A percentile compares a stretch with the other conserved stretches of the same genome.
Evolutionary conservation across 768 basidiomycete genomes (phyloP).

Genomic region (Amanita molliuscula): DNA sequence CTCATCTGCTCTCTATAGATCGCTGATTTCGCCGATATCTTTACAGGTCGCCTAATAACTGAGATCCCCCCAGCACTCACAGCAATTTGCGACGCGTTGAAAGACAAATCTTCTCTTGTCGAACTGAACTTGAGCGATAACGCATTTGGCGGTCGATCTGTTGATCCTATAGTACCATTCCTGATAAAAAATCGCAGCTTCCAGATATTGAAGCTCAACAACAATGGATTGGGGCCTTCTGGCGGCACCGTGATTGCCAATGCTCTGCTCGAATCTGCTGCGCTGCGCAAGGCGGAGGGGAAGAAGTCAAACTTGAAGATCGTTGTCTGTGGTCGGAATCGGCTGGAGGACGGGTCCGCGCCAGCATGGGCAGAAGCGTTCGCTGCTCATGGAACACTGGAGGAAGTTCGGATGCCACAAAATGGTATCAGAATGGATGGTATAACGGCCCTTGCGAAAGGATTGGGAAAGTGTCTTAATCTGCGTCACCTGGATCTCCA

Average conservation of each 20-base stretch:
- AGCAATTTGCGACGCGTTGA: constrained; percentile 82
- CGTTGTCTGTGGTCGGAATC: constrained; percentile 89
- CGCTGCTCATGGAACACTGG: constrained; percentile 68
- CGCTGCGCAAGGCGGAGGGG: constrained; percentile 53
- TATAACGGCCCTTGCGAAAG: constrained; percentile 66
- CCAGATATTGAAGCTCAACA: constrained; percentile 83
- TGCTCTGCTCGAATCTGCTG: constrained; percentile 72
- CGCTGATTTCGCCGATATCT: constrained; percentile 95
- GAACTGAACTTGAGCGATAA: constrained; percentile 93
- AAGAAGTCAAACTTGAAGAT: constrained; percentile 62
- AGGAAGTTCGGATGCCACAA: constrained; percentile 90
- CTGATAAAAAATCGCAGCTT: constrained; percentile 75
- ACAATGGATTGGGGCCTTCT: constrained; percentile 90
- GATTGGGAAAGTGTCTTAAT: constrained; percentile 54
- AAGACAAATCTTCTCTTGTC: constrained; percentile 66
- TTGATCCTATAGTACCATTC: constrained; percentile 88
- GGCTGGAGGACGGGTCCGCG: constrained; percentile 89
- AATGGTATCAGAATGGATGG: constrained; percentile 96
- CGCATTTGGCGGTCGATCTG: constrained; percentile 91
- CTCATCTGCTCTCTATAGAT: constrained; percentile 38
- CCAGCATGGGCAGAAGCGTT: constrained; percentile 81
- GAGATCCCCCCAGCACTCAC: constrained; percentile 90
- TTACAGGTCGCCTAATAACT: constrained; percentile 90
- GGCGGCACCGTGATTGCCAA: constrained; percentile 81
- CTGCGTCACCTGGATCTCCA: constrained; percentile 82